phyloP scores from a whole-genome alignment of 1,139 yeast species.

The Yamadazyma blattariae region DNA sequence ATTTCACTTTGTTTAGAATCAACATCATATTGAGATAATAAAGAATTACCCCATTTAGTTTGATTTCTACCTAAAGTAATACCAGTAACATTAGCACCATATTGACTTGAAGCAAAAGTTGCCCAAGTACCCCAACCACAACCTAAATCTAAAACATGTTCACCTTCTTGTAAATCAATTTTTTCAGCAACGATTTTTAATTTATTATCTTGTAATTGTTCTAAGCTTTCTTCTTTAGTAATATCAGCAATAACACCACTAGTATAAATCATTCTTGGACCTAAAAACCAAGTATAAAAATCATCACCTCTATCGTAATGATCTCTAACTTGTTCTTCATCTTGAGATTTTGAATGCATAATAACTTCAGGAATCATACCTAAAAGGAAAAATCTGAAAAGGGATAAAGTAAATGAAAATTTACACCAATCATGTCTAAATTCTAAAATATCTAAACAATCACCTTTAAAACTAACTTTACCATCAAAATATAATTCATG shows the following conservation, averaged over 20 bases:
- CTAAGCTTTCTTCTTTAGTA: conserved; percentile 70
- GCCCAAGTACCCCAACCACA: conserved; percentile 98
- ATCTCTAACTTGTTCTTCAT: conserved; percentile 94
- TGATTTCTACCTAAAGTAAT: conserved; percentile 87
- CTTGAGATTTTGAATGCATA: conserved; percentile 88
- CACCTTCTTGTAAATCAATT: conserved; percentile 71
- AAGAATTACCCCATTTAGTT: conserved; percentile 83
- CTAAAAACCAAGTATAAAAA: conserved; percentile 90
- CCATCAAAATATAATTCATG: conserved; percentile 83
- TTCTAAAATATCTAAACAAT: conserved; percentile 79
- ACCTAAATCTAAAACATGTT: conserved; percentile 77
- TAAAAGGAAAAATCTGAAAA: conserved; percentile 77
- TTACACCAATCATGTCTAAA: conserved; percentile 90
- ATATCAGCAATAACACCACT: conserved; percentile 81
- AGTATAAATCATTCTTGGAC: conserved; percentile 93
- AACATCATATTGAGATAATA: conserved; percentile 68
- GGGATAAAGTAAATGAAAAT: conserved; percentile 73
- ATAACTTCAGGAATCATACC: conserved; percentile 94
- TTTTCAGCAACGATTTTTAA: conserved; percentile 85
- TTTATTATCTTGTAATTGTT: conserved; percentile 88
- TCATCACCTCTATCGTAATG: conserved; percentile 97
- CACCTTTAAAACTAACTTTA: conserved; percentile 87
- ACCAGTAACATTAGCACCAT: conserved; percentile 88
- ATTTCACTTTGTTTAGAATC: conserved; percentile 67
- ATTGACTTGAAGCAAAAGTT: conserved; percentile 75